A percentile compares a stretch with the other conserved stretches of the same genome.
These are phyloP conservation scores for Globisporangium camurandrum DNA, from an alignment of 352 stramenopile genomes.

Conservation along the genomic window DNA sequence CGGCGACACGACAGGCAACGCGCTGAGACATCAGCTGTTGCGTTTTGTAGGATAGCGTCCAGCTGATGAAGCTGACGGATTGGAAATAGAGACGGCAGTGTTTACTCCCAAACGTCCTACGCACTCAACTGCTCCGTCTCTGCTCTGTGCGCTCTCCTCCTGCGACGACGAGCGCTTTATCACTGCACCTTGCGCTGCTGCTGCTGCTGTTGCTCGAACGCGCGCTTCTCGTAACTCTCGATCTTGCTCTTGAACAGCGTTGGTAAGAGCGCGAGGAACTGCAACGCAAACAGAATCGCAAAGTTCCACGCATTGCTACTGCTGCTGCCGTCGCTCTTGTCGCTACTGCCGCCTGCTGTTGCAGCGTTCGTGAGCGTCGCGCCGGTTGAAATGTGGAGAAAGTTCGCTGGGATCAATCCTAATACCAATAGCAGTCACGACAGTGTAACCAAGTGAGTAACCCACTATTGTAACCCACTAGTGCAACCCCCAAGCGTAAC, in stretches of 20 bases:
- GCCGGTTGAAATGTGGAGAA: conserved; percentile 79
- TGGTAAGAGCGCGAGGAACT: conserved; percentile 76
- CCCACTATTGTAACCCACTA: no score
- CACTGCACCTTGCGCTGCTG: no score
- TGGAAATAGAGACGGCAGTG: no score
- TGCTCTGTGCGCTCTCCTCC: no score
- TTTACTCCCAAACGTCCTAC: no score
- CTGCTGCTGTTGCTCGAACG: conserved; percentile 76
- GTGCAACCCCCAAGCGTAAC: no score
- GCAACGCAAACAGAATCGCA: conserved; percentile 72
- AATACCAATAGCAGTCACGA: not conserved
- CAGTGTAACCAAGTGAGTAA: not conserved
- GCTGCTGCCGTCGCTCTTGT: conserved; percentile 14
- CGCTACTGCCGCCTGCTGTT: no score
- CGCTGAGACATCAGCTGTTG: no score
- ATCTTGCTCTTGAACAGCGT: conserved; percentile 86
- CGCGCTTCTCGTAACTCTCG: conserved; percentile 69
- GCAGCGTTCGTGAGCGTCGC: conserved; percentile 71
- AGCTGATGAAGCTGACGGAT: no score
- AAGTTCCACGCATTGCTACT: conserved; percentile 77
- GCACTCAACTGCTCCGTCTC: no score
- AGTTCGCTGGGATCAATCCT: conserved; percentile 76
- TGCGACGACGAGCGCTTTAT: no score
- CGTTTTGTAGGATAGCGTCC: no score
- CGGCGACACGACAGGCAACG: not conserved